Percentiles rank a stretch among this genome's conserved stretches.
These are phyloP conservation scores for Coniochaeta sp. DNA, from an alignment of 2,329 filamentous ascomycete genomes.

Conservation along the genomic window DNA sequence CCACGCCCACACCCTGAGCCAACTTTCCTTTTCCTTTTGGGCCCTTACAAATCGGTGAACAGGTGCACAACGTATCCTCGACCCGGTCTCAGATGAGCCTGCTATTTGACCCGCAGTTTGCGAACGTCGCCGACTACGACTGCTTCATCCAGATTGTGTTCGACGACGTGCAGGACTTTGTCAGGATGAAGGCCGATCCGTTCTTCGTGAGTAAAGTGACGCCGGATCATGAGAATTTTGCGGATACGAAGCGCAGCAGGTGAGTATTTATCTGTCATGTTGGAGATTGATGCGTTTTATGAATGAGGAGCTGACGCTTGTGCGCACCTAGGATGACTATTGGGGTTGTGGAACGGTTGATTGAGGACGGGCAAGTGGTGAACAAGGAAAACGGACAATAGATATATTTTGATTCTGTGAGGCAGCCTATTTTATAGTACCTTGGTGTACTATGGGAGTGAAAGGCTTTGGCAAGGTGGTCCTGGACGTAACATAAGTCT, in stretches of 20 bases:
- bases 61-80: conserved; percentile 32
- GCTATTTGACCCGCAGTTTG: conserved; percentile 37
- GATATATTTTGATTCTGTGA: too few species aligned
- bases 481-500: too few species aligned
- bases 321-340: too few species aligned
- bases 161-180: conserved; percentile 34
- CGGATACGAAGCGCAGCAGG: conserved; percentile 37
- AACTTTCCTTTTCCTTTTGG: background rate
- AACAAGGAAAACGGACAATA: too few species aligned
- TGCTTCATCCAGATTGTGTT: conserved; percentile 43
- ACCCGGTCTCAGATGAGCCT: conserved; percentile 31
- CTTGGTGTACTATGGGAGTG: too few species aligned
- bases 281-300: too few species aligned
- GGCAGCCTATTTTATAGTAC: too few species aligned
- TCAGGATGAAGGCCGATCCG: conserved; percentile 39
- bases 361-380: too few species aligned
- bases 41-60: background rate
- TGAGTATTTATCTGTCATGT: too few species aligned
- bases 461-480: too few species aligned
- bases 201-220: conserved; percentile 37
- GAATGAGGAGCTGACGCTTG: too few species aligned
- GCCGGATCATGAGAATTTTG: conserved; percentile 40
- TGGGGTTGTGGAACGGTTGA: too few species aligned
- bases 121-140: conserved; percentile 41
- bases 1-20: background rate